phyloP scores from a whole-genome alignment of 2,329 filamentous ascomycete species.

The Ceratocystis variospora region DNA sequence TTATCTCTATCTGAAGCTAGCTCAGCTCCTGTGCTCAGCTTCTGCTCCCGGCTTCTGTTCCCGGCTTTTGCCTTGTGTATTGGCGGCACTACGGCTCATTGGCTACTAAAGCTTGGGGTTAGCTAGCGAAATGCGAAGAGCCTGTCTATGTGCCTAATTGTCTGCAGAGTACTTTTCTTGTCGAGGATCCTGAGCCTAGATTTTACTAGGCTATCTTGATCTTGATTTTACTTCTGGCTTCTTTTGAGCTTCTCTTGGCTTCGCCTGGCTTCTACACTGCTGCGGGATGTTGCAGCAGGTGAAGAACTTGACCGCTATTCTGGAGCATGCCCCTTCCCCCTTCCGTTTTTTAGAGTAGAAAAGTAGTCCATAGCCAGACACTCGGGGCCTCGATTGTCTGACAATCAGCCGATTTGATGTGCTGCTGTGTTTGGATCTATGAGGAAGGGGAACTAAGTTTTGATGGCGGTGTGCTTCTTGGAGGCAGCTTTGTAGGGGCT shows the following conservation, averaged over 20 bases:
- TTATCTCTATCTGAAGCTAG: background rate
- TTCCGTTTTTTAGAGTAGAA: background rate
- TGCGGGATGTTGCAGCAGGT: background rate
- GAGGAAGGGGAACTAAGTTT: background rate
- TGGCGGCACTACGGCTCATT: background rate
- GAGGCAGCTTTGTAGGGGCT: background rate
- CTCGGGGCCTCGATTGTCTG: background rate
- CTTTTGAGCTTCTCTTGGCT: background rate
- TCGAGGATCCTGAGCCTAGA: background rate
- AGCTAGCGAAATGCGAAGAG: background rate
- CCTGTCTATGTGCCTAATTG: too few relatives aligned
- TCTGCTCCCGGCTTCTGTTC: too few relatives aligned
- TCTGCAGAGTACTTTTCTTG: background rate
- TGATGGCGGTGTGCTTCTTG: background rate
- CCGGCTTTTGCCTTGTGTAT: background rate
- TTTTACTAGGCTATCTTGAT: background rate
- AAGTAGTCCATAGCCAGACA: background rate
- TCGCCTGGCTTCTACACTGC: background rate
- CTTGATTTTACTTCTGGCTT: background rate
- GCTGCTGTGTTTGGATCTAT: background rate
- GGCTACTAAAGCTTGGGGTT: background rate
- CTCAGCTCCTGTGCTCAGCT: background rate
- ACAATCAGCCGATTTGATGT: background rate
- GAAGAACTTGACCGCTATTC: constrained; percentile 3
- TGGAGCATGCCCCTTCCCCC: background rate